Evolutionary conservation across 352 stramenopile species (phyloP).

Genomic region (Phytophthora pseudosyringae): DNA sequence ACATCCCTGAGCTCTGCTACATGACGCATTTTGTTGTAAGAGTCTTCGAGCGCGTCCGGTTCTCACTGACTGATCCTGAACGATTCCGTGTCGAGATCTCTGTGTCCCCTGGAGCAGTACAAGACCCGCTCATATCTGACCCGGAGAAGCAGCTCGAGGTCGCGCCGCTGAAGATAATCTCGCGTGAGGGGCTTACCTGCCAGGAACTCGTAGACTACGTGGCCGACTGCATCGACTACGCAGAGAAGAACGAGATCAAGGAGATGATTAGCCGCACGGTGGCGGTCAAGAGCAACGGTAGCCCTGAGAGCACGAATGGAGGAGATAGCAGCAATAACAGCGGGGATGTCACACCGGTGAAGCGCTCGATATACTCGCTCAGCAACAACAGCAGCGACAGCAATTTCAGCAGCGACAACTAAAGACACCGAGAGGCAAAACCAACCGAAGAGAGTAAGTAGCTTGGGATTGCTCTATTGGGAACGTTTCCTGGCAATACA

Average conservation of each 20-base stretch:
- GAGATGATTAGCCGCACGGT: slow-evolving; percentile 35
- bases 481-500: slow-evolving; percentile 2
- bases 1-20: slow-evolving; percentile 98
- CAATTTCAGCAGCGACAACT: slow-evolving; percentile 48
- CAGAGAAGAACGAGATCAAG: slow-evolving; percentile 66
- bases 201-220: slow-evolving; percentile 90
- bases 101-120: slow-evolving; percentile 79
- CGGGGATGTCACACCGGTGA: slow-evolving; percentile 44
- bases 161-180: slow-evolving; percentile 84
- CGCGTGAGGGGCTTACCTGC: slow-evolving; percentile 78
- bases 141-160: slow-evolving; percentile 71
- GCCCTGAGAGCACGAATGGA: slow-evolving; percentile 27
- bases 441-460: slow-evolving; percentile 24
- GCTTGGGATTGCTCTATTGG: slow-evolving; percentile 14
- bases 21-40: slow-evolving; percentile 99
- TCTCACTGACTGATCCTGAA: slow-evolving; percentile 64
- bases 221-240: slow-evolving; percentile 73
- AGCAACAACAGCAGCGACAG: slow-evolving; percentile 71
- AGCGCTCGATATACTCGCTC: slow-evolving; percentile 59
- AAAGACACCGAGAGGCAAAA: slow-evolving; percentile 3
- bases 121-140: slow-evolving; percentile 71
- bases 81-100: slow-evolving; percentile 88
- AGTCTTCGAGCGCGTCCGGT: slow-evolving; percentile 96
- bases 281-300: slow-evolving; percentile 37
- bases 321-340: slow-evolving; percentile 34